These are phyloP conservation scores for Drechslera avenae DNA, from an alignment of 2,329 filamentous ascomycete genomes.

Conservation along the genomic window DNA sequence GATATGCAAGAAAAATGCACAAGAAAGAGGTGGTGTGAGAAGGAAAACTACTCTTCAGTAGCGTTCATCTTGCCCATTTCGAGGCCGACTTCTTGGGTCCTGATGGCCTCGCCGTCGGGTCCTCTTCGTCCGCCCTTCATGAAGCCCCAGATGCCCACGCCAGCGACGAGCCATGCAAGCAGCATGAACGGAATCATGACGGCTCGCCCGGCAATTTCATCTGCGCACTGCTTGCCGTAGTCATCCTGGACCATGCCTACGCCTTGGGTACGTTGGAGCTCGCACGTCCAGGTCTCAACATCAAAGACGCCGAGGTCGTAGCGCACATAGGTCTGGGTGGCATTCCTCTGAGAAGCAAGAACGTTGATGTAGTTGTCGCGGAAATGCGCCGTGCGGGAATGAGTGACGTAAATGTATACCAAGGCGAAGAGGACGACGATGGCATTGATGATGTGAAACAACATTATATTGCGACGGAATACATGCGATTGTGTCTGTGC, in stretches of 20 bases:
- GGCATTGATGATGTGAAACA: slow-evolving; percentile 38
- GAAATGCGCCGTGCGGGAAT: slow-evolving; percentile 39
- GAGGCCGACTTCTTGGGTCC: slow-evolving; percentile 34
- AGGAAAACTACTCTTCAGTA: background rate
- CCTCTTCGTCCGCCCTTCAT: slow-evolving; percentile 27
- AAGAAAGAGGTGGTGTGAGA: too few species aligned
- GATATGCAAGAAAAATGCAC: too few species aligned
- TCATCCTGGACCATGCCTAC: slow-evolving; percentile 35
- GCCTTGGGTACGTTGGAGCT: slow-evolving; percentile 29
- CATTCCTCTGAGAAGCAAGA: slow-evolving; percentile 23
- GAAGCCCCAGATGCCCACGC: slow-evolving; percentile 30
- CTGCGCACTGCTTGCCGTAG: slow-evolving; percentile 35
- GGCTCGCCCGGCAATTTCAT: slow-evolving; percentile 36
- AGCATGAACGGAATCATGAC: slow-evolving; percentile 41
- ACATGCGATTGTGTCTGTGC: slow-evolving; percentile 36
- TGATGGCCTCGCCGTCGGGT: slow-evolving; percentile 28
- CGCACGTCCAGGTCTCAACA: slow-evolving; percentile 45
- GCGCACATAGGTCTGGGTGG: slow-evolving; percentile 18
- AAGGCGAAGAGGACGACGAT: slow-evolving; percentile 40
- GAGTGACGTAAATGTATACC: slow-evolving; percentile 38
- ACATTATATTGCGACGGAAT: slow-evolving; percentile 44
- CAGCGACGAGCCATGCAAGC: slow-evolving; percentile 24
- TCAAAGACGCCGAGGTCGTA: slow-evolving; percentile 45
- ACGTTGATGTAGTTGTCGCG: slow-evolving; percentile 31
- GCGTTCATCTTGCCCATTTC: slow-evolving; percentile 40